These are phyloP conservation scores for Solanum chacoense DNA, from an alignment of 305 asterid species.

Conservation along the genomic window DNA sequence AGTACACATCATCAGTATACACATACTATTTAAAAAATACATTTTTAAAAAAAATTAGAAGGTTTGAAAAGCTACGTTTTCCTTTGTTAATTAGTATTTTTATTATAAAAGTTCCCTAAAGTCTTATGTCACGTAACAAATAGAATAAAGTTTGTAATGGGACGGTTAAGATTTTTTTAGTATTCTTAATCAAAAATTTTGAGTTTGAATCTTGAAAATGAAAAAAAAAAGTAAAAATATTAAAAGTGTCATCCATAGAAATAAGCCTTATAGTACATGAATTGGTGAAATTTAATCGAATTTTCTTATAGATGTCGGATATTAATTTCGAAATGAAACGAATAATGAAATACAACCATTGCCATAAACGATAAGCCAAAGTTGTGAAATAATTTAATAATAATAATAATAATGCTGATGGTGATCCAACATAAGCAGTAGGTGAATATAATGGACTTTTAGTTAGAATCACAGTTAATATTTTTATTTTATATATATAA, in stretches of 20 bases:
- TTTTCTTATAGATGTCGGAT: accelerated
- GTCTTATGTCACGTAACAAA: background rate
- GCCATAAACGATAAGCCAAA: background rate
- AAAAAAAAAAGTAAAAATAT: background rate
- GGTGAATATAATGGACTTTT: background rate
- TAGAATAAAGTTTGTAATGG: background rate
- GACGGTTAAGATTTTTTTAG: accelerated
- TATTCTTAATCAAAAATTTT: background rate
- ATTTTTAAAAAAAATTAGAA: background rate
- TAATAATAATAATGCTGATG: background rate
- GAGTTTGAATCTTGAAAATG: accelerated
- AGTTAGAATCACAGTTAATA: background rate
- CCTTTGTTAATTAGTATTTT: background rate
- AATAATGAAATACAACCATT: background rate
- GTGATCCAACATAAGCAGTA: background rate
- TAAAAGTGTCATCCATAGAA: background rate
- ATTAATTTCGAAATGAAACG: background rate
- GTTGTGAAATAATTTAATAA: background rate
- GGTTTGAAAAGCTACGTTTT: background rate
- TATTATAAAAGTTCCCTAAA: background rate
- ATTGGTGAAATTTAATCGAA: accelerated
- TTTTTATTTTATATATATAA: too few species aligned
- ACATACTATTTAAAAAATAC: background rate
- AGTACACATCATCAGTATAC: background rate
- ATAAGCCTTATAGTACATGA: background rate